Evolutionary conservation across 176 grass and related monocot species (phyloP).

Genomic region (Canna indica): DNA sequence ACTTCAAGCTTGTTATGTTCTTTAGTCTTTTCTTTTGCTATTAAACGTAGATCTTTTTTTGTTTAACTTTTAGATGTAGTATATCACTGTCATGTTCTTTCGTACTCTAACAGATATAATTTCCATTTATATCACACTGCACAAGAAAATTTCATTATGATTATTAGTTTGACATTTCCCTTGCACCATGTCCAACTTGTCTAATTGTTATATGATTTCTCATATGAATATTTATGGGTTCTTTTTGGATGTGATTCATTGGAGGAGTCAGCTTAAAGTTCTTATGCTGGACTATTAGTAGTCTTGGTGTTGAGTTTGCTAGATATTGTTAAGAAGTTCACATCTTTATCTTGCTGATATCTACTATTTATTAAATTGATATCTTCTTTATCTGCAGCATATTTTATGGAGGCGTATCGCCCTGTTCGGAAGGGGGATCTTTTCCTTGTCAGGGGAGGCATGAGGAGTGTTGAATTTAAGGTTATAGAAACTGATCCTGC

Average conservation of each 20-base stretch:
- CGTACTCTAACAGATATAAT: too few species aligned
- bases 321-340: background rate
- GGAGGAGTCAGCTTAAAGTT: background rate
- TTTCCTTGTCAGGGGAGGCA: slow-evolving; percentile 36
- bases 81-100: too few species aligned
- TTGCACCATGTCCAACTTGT: too few species aligned
- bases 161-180: too few species aligned
- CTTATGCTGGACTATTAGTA: background rate
- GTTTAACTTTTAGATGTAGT: too few species aligned
- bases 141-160: too few species aligned
- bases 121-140: too few species aligned
- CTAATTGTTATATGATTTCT: background rate
- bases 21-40: too few species aligned
- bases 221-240: background rate
- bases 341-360: background rate
- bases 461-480: slow-evolving; percentile 45
- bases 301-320: background rate
- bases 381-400: slow-evolving; percentile 26
- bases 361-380: background rate
- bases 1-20: too few species aligned
- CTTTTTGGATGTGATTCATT: background rate
- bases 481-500: slow-evolving; percentile 22
- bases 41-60: too few species aligned
- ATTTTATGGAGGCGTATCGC: slow-evolving; percentile 22
- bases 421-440: slow-evolving; percentile 34